Evolutionary conservation across 495 filamentous ascomycete species (phyloP), one percentile per base, ranked within the genome.

Genomic region (Glutinoglossum americanum): DNA sequence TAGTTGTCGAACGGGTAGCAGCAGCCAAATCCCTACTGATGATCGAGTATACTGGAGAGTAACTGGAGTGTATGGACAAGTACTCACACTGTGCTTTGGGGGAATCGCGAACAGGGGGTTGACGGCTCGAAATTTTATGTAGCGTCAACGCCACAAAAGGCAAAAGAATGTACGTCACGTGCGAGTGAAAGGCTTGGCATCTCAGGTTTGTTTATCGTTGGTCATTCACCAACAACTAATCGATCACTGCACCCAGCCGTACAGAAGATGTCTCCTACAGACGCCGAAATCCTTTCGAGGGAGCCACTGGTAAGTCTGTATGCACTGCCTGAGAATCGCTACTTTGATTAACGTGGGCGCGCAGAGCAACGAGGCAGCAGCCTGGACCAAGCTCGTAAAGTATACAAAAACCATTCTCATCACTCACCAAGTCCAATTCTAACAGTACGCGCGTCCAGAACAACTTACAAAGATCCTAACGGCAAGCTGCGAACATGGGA

Each of bases 401-500:
- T 70, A 57, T 57, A 65, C 61, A 26, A 25, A 28, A 13, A 6
- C 9, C 27, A n/a, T n/a, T n/a, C 55, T 11, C 37, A 3, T 19
- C 28, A 19, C 21, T 10, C 27, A 21, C 19, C 26, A 25, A 10
- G 25, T n/a, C 28, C 54, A 7, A 55, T 2, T 33, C 35, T 32
- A 30, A 55, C 48, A 28, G 7, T 19, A 17, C 57, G 15, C 23
- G 11, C 13, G 19, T 44, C 37, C 44, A 84, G 82, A 62, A 81
- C 80, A 28, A 87, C 77, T 15, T 93, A 89, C 65, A 72, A 66
- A 37, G 87, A 92, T 61, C 81, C 83, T 0, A 73, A 79, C 9
- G 83, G 81, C 27, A 72, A 79, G 17, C 70, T 76, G 54, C 75
- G 86, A 57, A 85, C 79, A 35, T 92, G 86, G 86, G 87, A 93